Percentiles rank a stretch among this genome's conserved stretches.
Evolutionary conservation across 176 grass and related monocot genomes (phyloP).

Genomic region (Chloris gayana): DNA sequence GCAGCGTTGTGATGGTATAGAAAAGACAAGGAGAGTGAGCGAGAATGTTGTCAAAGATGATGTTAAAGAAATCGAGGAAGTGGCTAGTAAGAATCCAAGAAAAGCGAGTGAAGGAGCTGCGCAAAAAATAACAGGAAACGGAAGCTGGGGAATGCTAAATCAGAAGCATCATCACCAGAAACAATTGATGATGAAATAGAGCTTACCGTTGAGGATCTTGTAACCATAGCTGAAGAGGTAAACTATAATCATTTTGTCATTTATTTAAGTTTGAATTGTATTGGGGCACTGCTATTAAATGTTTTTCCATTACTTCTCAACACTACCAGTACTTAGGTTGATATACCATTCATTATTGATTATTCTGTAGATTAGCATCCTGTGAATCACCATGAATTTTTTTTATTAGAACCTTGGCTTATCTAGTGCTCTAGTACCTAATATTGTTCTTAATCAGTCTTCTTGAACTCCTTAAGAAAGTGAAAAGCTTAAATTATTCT

Average conservation of each 20-base stretch:
- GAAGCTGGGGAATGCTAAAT: constrained; percentile 34
- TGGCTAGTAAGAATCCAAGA: constrained; percentile 39
- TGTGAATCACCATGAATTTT: background rate
- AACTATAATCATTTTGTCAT: constrained; percentile 2
- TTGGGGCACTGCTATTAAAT: constrained; percentile 12
- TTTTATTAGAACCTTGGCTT: background rate
- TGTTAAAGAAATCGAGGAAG: constrained; percentile 4
- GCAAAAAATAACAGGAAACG: constrained; percentile 45
- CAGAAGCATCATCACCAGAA: constrained; percentile 24
- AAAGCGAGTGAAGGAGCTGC: constrained; percentile 30
- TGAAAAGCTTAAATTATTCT: background rate
- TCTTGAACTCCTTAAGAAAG: background rate
- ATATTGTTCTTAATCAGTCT: background rate
- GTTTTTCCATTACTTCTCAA: background rate
- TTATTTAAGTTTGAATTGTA: background rate
- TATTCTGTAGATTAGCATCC: background rate
- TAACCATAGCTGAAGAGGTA: constrained; percentile 90
- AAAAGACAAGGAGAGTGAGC: constrained; percentile 45
- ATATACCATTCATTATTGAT: background rate
- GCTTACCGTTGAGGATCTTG: constrained; percentile 81
- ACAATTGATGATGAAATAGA: constrained; percentile 56
- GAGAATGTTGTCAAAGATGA: constrained; percentile 31
- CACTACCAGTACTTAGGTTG: background rate
- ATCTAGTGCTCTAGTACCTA: background rate
- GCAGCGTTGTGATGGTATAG: constrained; percentile 31